Conservation (phyloP, 2,329 filamentous ascomycete species). For the Cercospora zeina region DNA sequence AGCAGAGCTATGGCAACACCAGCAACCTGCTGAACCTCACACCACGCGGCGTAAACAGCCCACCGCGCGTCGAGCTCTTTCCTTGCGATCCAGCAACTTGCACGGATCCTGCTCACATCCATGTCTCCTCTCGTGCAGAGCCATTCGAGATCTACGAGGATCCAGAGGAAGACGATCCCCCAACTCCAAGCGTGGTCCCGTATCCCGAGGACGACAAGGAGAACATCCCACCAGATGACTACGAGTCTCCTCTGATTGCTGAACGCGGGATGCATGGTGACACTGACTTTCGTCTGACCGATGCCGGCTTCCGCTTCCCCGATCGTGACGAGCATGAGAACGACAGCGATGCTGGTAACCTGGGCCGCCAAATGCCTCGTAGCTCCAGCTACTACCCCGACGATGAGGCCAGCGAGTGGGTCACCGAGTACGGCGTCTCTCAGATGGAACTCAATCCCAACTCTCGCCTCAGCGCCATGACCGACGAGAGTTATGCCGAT, state of each 20-base stretch:
- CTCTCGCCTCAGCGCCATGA: slow-evolving; percentile 18
- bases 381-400: slow-evolving; percentile 26
- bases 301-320: slow-evolving; percentile 5
- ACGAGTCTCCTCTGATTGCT: slow-evolving; percentile 8
- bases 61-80: slow-evolving; percentile 1
- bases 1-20: slow-evolving; percentile 39
- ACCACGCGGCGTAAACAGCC: slow-evolving; percentile 6
- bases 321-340: not conserved
- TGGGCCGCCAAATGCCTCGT: slow-evolving; percentile 14
- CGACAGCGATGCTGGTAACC: slow-evolving; percentile 18
- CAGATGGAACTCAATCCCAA: slow-evolving; percentile 11
- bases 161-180: not conserved
- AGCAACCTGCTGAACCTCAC: slow-evolving; percentile 35
- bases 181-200: not conserved
- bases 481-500: slow-evolving; percentile 31
- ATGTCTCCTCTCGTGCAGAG: not conserved
- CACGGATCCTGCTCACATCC: slow-evolving; percentile 19
- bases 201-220: slow-evolving; percentile 27
- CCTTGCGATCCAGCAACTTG: slow-evolving; percentile 17
- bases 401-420: slow-evolving; percentile 19
- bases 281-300: not conserved
- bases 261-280: slow-evolving; percentile 11
- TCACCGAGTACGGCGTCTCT: slow-evolving; percentile 20
- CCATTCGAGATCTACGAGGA: slow-evolving; percentile 5
- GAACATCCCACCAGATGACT: slow-evolving; percentile 23